A percentile compares a stretch with the other conserved stretches of the same genome.
These are phyloP conservation scores for Diaporthe capsici DNA, from an alignment of 2,329 filamentous ascomycete genomes.

Conservation along the genomic window DNA sequence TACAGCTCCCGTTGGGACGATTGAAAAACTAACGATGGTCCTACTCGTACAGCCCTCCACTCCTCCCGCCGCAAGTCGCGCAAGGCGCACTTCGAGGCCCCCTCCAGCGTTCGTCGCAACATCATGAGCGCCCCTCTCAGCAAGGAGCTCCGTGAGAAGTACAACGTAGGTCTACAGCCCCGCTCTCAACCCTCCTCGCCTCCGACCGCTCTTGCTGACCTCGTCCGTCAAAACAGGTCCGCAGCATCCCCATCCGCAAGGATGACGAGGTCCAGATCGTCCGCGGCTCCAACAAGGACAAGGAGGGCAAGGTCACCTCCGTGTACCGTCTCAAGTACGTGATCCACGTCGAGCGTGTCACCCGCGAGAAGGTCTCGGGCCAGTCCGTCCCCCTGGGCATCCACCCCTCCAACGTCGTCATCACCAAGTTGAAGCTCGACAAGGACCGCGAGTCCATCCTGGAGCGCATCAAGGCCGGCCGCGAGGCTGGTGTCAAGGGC, in stretches of 20 bases:
- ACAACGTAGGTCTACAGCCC: conserved; percentile 81
- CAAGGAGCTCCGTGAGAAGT: conserved; percentile 99
- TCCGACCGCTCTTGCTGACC: neutral
- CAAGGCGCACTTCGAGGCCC: conserved; percentile 97
- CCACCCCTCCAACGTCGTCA: conserved; percentile 96
- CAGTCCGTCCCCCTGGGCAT: conserved; percentile 95
- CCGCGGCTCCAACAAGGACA: conserved; percentile 95
- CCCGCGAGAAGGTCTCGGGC: conserved; percentile 97
- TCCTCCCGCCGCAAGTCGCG: conserved; percentile 98
- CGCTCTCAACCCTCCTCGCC: neutral
- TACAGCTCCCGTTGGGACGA: neutral
- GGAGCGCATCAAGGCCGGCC: conserved; percentile 85
- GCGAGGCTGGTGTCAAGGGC: conserved; percentile 81
- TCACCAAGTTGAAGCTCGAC: conserved; percentile 99
- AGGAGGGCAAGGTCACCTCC: conserved; percentile 97
- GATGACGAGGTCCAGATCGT: conserved; percentile 95
- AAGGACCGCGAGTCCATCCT: conserved; percentile 93
- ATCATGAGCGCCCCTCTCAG: conserved; percentile 97
- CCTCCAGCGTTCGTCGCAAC: conserved; percentile 91
- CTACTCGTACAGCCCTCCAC: conserved; percentile 66
- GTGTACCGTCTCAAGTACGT: conserved; percentile 99
- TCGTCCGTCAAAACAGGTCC: conserved; percentile 73
- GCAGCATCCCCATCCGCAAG: conserved; percentile 97
- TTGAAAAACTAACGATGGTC: conserved; percentile 43
- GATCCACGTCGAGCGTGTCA: conserved; percentile 96